Percentiles rank a stretch among this genome's conserved stretches.
Evolutionary conservation across 1,284 basidiomycete genomes (phyloP).

Genomic region (Tilletia horrida): DNA sequence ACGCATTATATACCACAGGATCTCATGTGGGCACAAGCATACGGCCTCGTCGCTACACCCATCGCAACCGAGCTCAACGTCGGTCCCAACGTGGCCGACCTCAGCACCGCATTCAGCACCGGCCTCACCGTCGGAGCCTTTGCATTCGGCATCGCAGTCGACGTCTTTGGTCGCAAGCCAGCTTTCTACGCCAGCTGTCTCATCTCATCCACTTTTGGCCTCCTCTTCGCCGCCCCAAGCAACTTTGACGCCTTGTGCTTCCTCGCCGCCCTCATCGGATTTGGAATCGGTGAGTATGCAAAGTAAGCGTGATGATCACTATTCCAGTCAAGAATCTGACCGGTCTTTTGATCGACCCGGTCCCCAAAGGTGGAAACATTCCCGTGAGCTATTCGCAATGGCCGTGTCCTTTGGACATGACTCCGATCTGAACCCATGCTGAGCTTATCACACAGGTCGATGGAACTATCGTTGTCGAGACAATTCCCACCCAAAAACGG

Average conservation of each 20-base stretch:
- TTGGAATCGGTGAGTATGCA: constrained; percentile 38
- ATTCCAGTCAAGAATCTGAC: not conserved
- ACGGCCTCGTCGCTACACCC: constrained; percentile 40
- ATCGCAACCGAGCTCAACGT: constrained; percentile 33
- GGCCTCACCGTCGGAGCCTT: constrained; percentile 49
- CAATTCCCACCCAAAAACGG: constrained; percentile 19
- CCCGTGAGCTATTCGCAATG: not conserved
- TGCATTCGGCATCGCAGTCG: constrained; percentile 47
- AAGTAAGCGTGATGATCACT: not conserved
- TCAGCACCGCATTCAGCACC: constrained; percentile 39
- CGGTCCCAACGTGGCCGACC: constrained; percentile 31
- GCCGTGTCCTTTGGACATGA: no score
- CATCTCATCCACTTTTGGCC: constrained; percentile 43
- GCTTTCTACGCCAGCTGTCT: constrained; percentile 47
- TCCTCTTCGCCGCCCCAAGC: constrained; percentile 35
- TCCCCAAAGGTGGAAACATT: constrained; percentile 5
- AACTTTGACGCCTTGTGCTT: constrained; percentile 41
- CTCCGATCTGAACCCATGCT: not conserved
- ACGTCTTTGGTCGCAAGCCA: constrained; percentile 45
- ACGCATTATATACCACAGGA: constrained; percentile 29
- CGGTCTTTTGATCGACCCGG: not conserved
- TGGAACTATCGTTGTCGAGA: constrained; percentile 12
- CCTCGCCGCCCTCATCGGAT: constrained; percentile 37
- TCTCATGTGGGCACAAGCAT: constrained; percentile 48
- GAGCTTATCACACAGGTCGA: not conserved